These are phyloP conservation scores for Pilasporangium apinafurcum DNA, from an alignment of 352 stramenopile species.

Conservation along the genomic window DNA sequence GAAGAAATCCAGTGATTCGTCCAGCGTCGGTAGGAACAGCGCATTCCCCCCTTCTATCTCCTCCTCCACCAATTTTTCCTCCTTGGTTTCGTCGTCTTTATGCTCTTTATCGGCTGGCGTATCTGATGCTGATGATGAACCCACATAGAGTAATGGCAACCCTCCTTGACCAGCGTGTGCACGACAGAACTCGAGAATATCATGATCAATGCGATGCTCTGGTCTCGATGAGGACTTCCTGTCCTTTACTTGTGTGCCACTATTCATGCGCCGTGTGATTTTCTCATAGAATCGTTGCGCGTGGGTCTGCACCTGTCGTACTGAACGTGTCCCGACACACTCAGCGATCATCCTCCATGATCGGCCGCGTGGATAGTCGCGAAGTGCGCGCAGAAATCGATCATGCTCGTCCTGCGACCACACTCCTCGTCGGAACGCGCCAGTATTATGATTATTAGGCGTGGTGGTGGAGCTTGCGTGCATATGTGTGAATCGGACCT, in stretches of 20 bases:
- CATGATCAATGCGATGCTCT: constrained; percentile 55
- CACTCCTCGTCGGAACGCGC: constrained; percentile 1
- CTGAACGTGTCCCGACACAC: constrained; percentile 32
- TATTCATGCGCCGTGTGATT: constrained; percentile 48
- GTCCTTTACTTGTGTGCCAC: constrained; percentile 51
- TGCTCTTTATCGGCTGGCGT: background rate
- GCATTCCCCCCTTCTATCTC: too few relatives aligned
- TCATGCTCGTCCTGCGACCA: constrained; percentile 61
- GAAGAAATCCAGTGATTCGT: constrained; percentile 26
- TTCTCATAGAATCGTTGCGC: constrained; percentile 65
- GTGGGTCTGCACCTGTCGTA: constrained; percentile 62
- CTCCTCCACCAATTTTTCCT: too few relatives aligned
- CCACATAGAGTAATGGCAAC: too few relatives aligned
- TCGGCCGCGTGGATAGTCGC: constrained; percentile 30
- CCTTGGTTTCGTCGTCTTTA: too few relatives aligned
- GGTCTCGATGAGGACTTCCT: constrained; percentile 31
- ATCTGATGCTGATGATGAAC: too few relatives aligned
- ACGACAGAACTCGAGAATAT: constrained; percentile 12
- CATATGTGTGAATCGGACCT: too few relatives aligned
- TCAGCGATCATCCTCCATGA: constrained; percentile 38
- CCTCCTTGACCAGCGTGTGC: background rate
- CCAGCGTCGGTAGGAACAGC: constrained; percentile 9
- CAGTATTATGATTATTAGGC: background rate
- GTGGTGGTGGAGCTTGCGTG: background rate
- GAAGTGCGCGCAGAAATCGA: constrained; percentile 42